phyloP scores from a whole-genome alignment of 2,329 filamentous ascomycete genomes.

The Biscogniauxia marginata region DNA sequence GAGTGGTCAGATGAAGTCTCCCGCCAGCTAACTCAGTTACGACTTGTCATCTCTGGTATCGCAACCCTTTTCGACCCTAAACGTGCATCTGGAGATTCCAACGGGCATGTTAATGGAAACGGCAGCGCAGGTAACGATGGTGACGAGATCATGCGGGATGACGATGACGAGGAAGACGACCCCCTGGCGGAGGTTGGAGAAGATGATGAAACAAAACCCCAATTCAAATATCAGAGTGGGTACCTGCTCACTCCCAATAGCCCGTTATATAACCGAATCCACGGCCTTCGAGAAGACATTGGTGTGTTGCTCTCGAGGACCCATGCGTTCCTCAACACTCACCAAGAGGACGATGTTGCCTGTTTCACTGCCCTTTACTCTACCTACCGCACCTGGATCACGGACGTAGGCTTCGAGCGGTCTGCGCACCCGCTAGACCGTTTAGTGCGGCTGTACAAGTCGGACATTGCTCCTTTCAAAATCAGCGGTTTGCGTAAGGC shows the following conservation, averaged over 20 bases:
- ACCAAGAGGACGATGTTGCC: constrained; percentile 92
- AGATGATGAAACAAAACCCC: constrained; percentile 79
- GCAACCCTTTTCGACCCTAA: constrained; percentile 85
- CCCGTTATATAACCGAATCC: constrained; percentile 70
- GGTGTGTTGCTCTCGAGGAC: constrained; percentile 80
- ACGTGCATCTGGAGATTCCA: constrained; percentile 58
- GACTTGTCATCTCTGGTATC: constrained; percentile 86
- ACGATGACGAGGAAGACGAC: constrained; percentile 54
- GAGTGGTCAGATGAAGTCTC: constrained; percentile 98
- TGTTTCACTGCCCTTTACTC: constrained; percentile 93
- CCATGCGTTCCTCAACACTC: constrained; percentile 76
- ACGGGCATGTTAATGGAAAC: constrained; percentile 40
- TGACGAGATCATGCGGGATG: constrained; percentile 53
- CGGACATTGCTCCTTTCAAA: constrained; percentile 90
- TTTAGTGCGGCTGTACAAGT: constrained; percentile 77
- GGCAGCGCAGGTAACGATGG: constrained; percentile 39
- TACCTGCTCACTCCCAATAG: constrained; percentile 68
- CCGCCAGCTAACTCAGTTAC: constrained; percentile 80
- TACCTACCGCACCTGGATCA: constrained; percentile 93
- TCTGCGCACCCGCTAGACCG: constrained; percentile 92
- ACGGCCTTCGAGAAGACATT: constrained; percentile 75
- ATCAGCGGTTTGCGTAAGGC: constrained; percentile 88
- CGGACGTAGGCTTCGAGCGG: constrained; percentile 93
- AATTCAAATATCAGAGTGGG: constrained; percentile 85
- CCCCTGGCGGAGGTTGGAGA: constrained; percentile 65